Percentiles rank a stretch among this genome's conserved stretches.
These are phyloP conservation scores for Ciborinia camelliae DNA, from an alignment of 2,329 filamentous ascomycete species.

Conservation along the genomic window DNA sequence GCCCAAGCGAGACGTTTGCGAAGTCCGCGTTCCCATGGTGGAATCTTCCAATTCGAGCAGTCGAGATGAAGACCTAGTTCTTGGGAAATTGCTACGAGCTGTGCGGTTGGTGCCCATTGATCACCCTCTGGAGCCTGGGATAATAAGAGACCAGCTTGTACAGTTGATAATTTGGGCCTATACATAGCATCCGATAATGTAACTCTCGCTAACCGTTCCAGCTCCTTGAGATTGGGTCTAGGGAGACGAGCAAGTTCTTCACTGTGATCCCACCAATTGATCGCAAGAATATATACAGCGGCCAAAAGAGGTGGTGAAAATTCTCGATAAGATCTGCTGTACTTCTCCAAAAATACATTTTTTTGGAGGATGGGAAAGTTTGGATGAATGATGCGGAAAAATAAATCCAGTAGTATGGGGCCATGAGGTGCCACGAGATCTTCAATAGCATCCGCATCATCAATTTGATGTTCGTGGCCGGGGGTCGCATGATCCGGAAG, in stretches of 20 bases:
- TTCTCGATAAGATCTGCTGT: slow-evolving; percentile 67
- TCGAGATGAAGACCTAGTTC: slow-evolving; percentile 87
- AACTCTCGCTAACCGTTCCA: slow-evolving; percentile 71
- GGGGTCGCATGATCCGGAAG: slow-evolving; percentile 70
- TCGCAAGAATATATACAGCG: slow-evolving; percentile 77
- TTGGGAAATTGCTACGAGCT: slow-evolving; percentile 81
- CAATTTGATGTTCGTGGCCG: slow-evolving; percentile 65
- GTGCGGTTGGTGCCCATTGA: slow-evolving; percentile 81
- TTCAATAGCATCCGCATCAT: slow-evolving; percentile 71
- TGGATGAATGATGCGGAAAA: slow-evolving; percentile 77
- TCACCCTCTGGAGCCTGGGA: slow-evolving; percentile 73
- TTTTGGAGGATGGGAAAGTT: slow-evolving; percentile 82
- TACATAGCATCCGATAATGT: slow-evolving; percentile 75
- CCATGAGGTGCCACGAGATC: slow-evolving; percentile 72
- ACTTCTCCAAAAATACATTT: slow-evolving; percentile 74
- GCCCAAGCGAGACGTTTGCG: slow-evolving; percentile 87
- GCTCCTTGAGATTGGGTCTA: slow-evolving; percentile 66
- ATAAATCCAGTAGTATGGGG: slow-evolving; percentile 72
- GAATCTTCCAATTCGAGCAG: slow-evolving; percentile 82
- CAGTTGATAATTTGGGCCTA: slow-evolving; percentile 75
- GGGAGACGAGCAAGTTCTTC: slow-evolving; percentile 60
- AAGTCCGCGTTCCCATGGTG: slow-evolving; percentile 79
- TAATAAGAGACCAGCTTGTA: slow-evolving; percentile 72
- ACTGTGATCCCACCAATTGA: slow-evolving; percentile 83
- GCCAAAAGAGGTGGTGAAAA: slow-evolving; percentile 75